Percentiles rank a stretch among this genome's conserved stretches.
Conservation (phyloP, 2,329 filamentous ascomycete species). For the Claviceps spartinae region DNA sequence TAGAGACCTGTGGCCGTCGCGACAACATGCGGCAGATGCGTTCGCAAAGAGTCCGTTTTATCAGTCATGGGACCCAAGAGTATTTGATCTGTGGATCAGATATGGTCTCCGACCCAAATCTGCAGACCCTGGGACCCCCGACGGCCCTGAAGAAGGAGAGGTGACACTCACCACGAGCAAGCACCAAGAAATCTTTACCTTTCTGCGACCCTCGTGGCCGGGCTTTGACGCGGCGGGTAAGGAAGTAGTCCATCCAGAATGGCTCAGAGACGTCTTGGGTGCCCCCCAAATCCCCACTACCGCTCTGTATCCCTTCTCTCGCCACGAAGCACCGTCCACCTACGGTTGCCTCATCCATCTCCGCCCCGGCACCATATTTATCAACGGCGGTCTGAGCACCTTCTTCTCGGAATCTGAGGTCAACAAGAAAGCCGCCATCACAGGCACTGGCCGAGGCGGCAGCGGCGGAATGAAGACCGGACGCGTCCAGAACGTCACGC, state of each 20-base stretch:
- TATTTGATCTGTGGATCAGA: conserved; percentile 47
- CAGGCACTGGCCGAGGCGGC: conserved; percentile 52
- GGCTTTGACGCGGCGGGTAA: conserved; percentile 25
- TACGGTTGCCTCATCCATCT: conserved; percentile 44
- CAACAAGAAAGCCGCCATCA: conserved; percentile 47
- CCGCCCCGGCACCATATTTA: conserved; percentile 52
- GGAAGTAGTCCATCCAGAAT: conserved; percentile 24
- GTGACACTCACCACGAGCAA: conserved; percentile 72
- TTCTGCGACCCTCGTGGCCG: conserved; percentile 46
- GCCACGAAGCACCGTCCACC: conserved; percentile 46
- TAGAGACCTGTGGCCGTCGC: conserved; percentile 71
- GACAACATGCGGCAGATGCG: conserved; percentile 48
- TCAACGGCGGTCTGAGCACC: conserved; percentile 49
- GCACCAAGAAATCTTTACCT: conserved; percentile 68
- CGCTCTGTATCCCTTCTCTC: conserved; percentile 46
- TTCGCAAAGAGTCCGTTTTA: conserved; percentile 62
- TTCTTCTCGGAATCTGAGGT: conserved; percentile 38
- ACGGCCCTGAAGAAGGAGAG: conserved; percentile 15
- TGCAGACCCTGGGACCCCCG: conserved; percentile 8
- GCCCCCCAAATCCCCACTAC: conserved; percentile 22
- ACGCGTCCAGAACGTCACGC: conserved; percentile 49
- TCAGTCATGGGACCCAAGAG: conserved; percentile 65
- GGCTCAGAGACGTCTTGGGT: conserved; percentile 31
- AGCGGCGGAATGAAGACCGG: conserved; percentile 51
- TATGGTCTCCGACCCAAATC: conserved; percentile 59